Percentiles rank a stretch among this genome's conserved stretches.
These are phyloP conservation scores for Candida arabinofermentans DNA, from an alignment of 805 yeast species.

Conservation along the genomic window DNA sequence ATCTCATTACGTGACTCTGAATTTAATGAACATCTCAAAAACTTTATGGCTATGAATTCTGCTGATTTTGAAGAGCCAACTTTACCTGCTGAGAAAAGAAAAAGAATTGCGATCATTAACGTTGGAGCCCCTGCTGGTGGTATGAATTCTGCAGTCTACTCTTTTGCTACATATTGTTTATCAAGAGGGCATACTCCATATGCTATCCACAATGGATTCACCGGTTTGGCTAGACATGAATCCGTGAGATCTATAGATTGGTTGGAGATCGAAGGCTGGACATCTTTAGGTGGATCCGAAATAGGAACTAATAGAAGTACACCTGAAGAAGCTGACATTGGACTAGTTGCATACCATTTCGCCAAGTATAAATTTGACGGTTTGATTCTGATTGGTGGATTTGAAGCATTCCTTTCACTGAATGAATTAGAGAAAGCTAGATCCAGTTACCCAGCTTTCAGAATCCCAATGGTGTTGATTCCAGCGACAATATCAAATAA, in stretches of 20 bases:
- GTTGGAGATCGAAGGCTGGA: slow-evolving; percentile 73
- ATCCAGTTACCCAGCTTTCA: slow-evolving; percentile 60
- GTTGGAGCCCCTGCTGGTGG: slow-evolving; percentile 83
- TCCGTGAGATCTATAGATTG: slow-evolving; percentile 56
- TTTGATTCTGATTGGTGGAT: slow-evolving; percentile 72
- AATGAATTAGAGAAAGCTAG: slow-evolving; percentile 62
- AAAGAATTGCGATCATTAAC: slow-evolving; percentile 66
- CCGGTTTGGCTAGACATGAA: slow-evolving; percentile 64
- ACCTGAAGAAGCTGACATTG: slow-evolving; percentile 63
- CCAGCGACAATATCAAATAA: slow-evolving; percentile 81
- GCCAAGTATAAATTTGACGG: slow-evolving; percentile 69
- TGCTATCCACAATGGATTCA: slow-evolving; percentile 72
- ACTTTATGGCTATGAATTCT: slow-evolving; percentile 61
- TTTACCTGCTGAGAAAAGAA: slow-evolving; percentile 48
- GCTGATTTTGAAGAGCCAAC: slow-evolving; percentile 64
- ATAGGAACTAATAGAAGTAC: slow-evolving; percentile 74
- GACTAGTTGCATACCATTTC: slow-evolving; percentile 67
- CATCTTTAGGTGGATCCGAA: slow-evolving; percentile 72
- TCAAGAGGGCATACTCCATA: slow-evolving; percentile 70
- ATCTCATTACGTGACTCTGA: slow-evolving; percentile 68
- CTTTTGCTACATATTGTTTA: slow-evolving; percentile 70
- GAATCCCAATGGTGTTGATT: slow-evolving; percentile 72
- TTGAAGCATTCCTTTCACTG: slow-evolving; percentile 72
- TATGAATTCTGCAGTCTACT: slow-evolving; percentile 71
- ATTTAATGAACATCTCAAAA: slow-evolving; percentile 59